Base-by-base conservation (phyloP, 1,284 basidiomycete species). In the Neotropicomus parvogracilis region DNA sequence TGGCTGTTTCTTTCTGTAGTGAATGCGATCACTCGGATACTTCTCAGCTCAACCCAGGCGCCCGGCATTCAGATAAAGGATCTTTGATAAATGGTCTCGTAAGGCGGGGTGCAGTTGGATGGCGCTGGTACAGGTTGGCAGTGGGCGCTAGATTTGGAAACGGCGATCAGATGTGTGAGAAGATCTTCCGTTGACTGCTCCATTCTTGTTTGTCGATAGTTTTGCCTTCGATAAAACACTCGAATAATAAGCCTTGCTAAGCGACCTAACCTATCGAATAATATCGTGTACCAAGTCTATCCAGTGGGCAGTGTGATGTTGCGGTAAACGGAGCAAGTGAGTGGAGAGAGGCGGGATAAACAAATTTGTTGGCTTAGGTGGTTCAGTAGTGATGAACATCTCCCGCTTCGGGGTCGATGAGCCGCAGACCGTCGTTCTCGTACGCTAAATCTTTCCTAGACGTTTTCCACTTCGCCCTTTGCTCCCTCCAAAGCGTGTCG, bases 11-110 rank as follows among this genome's bases (percentile, higher is more conserved):
- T 32, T 21, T 27, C 24, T 46, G 4, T 28, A 90, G 89, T 81
- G 24, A 85, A 82, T 40, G 70, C 79, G 10, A 87, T 94, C 58
- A 77, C 71, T 31, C 83, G 83, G 55, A 84, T 93, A 19, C 75
- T 91, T 56, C 75, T 97, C 47, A 92, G 88, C 68, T 91, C 92
- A 21, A 83, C 81, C 31, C 85, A 88, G 62, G 92, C 92, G 14
- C 93, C 93, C 17, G 86, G 88, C 16, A 91, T 95, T 64, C 80
- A 78, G 55, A 79, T 91, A 59, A 68, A 61, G 43, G 65, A 66
- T 40, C 40, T 64, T 36, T 64, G 47, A 66, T 55, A 43, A 24
- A 38, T 35, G 31, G 42, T 42, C 14, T 28, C 29, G 24, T 41
- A 20, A 31, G 33, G n/a, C n/a, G 27, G 17, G 9, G 43, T 44